Base-by-base conservation (phyloP, 1,284 basidiomycete genomes). In the Fomitopsis palustris region DNA sequence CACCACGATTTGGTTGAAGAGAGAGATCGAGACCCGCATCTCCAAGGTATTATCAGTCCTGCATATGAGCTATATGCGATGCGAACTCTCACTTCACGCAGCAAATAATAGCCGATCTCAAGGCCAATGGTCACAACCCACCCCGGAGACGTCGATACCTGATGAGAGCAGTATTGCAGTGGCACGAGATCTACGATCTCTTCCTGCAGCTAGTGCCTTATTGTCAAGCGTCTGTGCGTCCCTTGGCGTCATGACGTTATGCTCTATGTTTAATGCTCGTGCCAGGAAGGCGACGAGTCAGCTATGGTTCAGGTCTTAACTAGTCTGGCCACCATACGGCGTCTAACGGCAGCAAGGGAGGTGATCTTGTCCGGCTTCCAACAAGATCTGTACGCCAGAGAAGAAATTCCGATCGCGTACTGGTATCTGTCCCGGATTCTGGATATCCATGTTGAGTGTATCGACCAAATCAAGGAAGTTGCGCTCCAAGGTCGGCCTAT, bases 351-450 rank as follows among this genome's bases (percentile, higher is more conserved):
- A 23, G 78, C 90, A 10, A 78, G 83, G 39, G 89, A 94, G 63
- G 78, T 93, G 19, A 73, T 92, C 9, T 75, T 89, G 53, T 85
- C 88, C 0, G 92, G 90, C 1, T 89, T 92, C 63, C 90, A 93
- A 68, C 75, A 93, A 27, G 86, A 90, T 47, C 72, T 95, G 8
- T 92, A 93, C 65, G 77, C 82, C 8, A 70, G 76, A 0, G 81
- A 87, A 42, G 92, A 94, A 67, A 80, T 77, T 43, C 77, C 86
- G 0, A 82, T 89, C 62, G 85, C 89, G 4, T 92, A 92, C 73
- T 92, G 90, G 87, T 88, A 91, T 66, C 73, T 78, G 7, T 67
- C 78, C 1, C 77, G 80, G 47, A 77, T 91, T 1, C 71, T 87
- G 2, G 79, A 84, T 21, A 70, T 71, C n/a, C 83, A 90, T 64